These are phyloP conservation scores for Globisporangium nunn DNA, from an alignment of 352 stramenopile species.

Conservation along the genomic window DNA sequence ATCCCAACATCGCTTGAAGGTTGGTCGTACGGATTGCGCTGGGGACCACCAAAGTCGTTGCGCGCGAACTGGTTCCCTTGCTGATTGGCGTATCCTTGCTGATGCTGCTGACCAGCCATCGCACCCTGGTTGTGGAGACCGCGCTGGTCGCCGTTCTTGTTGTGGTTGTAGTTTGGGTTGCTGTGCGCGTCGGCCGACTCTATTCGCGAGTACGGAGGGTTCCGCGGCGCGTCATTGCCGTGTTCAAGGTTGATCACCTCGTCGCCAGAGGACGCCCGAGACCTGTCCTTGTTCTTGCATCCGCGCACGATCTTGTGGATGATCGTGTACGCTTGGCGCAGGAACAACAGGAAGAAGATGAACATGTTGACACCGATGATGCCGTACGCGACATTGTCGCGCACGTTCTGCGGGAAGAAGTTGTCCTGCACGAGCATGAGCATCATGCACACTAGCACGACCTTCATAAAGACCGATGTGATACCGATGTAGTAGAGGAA, in stretches of 20 bases:
- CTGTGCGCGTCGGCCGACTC: constrained; percentile 14
- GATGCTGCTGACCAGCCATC: constrained; percentile 2
- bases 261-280: constrained; percentile 17
- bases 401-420: constrained; percentile 70
- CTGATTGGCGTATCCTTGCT: constrained; percentile 1
- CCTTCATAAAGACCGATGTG: constrained; percentile 72
- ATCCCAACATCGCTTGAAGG: neutral
- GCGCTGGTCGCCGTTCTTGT: neutral
- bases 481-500: constrained; percentile 84
- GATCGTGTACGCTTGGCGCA: constrained; percentile 75
- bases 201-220: constrained; percentile 14
- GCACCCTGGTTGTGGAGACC: constrained; percentile 1
- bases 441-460: constrained; percentile 77
- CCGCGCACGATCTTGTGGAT: constrained; percentile 51
- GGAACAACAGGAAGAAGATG: constrained; percentile 75
- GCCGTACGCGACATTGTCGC: constrained; percentile 78
- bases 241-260: constrained; percentile 45
- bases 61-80: constrained; percentile 6
- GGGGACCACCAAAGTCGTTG: constrained; percentile 1
- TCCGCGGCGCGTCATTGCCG: constrained; percentile 21
- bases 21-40: constrained; percentile 6
- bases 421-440: constrained; percentile 71
- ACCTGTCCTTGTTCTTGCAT: constrained; percentile 37
- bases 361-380: constrained; percentile 84
- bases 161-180: constrained; percentile 1